Conservation (phyloP, 2,329 filamentous ascomycete genomes). For the Microdochium nivale region DNA sequence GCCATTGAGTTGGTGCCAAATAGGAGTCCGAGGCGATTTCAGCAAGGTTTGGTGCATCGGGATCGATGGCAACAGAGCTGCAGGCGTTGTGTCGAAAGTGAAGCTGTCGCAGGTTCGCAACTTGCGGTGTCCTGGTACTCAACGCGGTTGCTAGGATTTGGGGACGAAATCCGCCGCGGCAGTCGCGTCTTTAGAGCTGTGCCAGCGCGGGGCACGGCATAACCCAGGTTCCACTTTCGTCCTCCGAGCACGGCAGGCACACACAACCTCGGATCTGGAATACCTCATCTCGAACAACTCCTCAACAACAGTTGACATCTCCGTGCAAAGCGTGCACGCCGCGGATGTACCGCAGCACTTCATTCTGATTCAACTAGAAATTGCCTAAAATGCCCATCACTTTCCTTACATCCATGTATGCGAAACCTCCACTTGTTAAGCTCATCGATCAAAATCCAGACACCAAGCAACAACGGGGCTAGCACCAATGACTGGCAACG, state of each 20-base stretch:
- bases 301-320: too few relatives aligned
- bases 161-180: neutral
- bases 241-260: neutral
- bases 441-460: neutral
- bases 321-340: too few relatives aligned
- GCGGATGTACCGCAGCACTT: too few relatives aligned
- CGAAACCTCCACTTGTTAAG: neutral
- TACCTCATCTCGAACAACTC: too few relatives aligned
- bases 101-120: neutral
- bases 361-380: too few relatives aligned
- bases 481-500: neutral
- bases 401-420: too few relatives aligned
- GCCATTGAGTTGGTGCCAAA: neutral
- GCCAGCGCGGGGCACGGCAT: neutral
- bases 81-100: neutral
- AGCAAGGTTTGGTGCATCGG: too few relatives aligned
- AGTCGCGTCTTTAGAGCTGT: neutral
- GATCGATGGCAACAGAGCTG: neutral
- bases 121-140: too few relatives aligned
- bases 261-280: too few relatives aligned
- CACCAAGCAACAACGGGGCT: neutral
- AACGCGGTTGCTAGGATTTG: neutral
- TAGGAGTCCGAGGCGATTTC: too few relatives aligned
- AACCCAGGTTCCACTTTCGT: neutral
- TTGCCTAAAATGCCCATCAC: too few relatives aligned